Percentiles rank a stretch among this genome's conserved stretches.
Evolutionary conservation across 2,329 filamentous ascomycete species (phyloP).

Genomic region (Parascedosporium putredinis): DNA sequence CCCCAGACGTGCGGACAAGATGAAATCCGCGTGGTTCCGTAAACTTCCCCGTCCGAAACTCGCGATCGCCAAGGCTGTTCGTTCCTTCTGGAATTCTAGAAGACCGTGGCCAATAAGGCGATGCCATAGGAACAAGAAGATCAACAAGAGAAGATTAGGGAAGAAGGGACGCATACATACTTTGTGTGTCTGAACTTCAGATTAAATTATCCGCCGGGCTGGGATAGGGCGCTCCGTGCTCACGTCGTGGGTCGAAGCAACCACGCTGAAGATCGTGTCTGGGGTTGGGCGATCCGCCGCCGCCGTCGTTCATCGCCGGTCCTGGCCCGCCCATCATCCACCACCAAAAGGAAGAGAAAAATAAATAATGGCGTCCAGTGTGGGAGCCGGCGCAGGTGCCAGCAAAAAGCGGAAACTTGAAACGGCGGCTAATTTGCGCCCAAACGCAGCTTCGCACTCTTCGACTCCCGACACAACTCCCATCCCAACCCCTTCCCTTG

Average conservation of each 20-base stretch:
- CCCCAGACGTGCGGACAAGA: background rate
- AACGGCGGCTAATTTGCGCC: constrained; percentile 6
- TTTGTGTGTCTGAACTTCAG: background rate
- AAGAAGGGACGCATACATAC: background rate
- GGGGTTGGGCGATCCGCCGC: background rate
- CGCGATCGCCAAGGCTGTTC: background rate
- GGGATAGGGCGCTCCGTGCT: background rate
- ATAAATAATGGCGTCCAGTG: background rate
- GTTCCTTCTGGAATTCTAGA: too few relatives aligned
- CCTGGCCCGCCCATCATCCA: background rate
- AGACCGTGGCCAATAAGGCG: too few relatives aligned
- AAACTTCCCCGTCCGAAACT: background rate
- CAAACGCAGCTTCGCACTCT: background rate
- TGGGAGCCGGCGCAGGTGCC: too few relatives aligned
- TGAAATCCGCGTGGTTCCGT: background rate
- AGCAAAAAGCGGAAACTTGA: constrained; percentile 3
- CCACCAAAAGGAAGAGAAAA: background rate
- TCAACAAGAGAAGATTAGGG: background rate
- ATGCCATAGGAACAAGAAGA: too few relatives aligned
- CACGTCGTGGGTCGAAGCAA: background rate
- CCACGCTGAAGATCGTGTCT: background rate
- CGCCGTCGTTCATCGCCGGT: background rate
- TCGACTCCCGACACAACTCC: background rate
- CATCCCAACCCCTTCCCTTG: background rate
- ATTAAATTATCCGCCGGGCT: background rate